Evolutionary conservation across 106 monocot species (phyloP).

Genomic region (Acanthochlamys bracteata): DNA sequence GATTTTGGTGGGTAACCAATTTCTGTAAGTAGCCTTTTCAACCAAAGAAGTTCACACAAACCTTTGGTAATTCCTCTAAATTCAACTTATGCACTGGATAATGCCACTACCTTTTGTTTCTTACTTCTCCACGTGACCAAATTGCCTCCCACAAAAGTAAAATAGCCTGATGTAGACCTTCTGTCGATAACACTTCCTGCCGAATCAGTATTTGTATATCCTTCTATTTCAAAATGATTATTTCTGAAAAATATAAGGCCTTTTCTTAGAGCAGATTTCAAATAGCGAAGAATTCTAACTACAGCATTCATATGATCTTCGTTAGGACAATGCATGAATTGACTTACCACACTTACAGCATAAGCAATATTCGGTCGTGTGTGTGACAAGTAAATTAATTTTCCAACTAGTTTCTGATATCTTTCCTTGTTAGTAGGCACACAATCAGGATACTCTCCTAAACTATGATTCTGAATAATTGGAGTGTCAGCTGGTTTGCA

Average conservation of each 20-base stretch:
- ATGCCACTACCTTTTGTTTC: neutral
- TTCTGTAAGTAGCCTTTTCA: too few relatives aligned
- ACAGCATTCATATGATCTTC: neutral
- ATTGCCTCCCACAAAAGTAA: slow-evolving; percentile 9
- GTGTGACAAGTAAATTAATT: neutral
- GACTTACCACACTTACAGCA: neutral
- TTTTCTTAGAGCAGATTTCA: neutral
- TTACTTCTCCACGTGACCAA: slow-evolving; percentile 5
- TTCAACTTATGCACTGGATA: neutral
- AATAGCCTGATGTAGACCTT: too few relatives aligned
- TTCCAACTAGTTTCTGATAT: slow-evolving; percentile 1
- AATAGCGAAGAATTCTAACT: neutral
- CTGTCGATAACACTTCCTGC: too few relatives aligned
- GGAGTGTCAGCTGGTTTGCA: neutral
- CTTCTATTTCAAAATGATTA: neutral
- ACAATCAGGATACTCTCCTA: neutral
- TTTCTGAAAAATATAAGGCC: neutral
- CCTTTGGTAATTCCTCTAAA: neutral
- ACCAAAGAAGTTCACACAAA: too few relatives aligned
- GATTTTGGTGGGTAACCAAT: too few relatives aligned
- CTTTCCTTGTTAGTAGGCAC: neutral
- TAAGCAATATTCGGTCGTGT: slow-evolving; percentile 1
- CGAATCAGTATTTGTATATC: slow-evolving; percentile 1
- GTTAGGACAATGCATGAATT: neutral
- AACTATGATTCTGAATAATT: neutral